Conservation (phyloP, 1,284 basidiomycete species). For the Pseudozyma thailandica region DNA sequence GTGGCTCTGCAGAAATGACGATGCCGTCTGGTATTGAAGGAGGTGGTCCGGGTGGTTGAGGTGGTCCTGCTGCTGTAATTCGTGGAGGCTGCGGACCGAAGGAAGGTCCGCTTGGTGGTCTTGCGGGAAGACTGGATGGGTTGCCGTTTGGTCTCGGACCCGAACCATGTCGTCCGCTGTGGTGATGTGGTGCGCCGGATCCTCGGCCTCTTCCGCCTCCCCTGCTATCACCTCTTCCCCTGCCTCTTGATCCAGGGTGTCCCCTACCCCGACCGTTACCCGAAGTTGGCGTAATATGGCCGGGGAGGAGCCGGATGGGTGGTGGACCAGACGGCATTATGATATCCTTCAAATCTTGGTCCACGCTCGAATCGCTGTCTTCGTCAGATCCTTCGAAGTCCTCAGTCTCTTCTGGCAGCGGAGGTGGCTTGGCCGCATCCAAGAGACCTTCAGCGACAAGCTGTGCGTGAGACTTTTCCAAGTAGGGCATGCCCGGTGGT, state of each 20-base stretch:
- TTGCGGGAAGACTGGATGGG: not conserved
- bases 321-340: conserved; percentile 62
- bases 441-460: conserved; percentile 41
- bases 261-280: not conserved
- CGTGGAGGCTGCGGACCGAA: not conserved
- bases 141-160: not conserved
- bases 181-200: conserved; percentile 5
- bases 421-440: conserved; percentile 35
- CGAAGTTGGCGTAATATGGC: not conserved
- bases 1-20: conserved; percentile 59
- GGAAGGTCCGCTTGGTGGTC: conserved; percentile 1
- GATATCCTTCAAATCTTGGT: conserved; percentile 60
- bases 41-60: conserved; percentile 32
- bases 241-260: conserved; percentile 9
- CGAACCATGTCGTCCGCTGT: conserved; percentile 3
- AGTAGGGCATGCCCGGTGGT: conserved; percentile 94
- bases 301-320: conserved; percentile 16
- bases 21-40: conserved; percentile 31
- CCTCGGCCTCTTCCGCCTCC: conserved; percentile 9
- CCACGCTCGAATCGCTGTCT: conserved; percentile 52
- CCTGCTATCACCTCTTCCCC: not conserved
- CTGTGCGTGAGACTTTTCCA: conserved; percentile 72
- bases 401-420: conserved; percentile 27
- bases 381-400: conserved; percentile 11
- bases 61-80: not conserved